These are phyloP conservation scores for Pontederia crassipes DNA, from an alignment of 176 grass and related monocot genomes.

Conservation along the genomic window DNA sequence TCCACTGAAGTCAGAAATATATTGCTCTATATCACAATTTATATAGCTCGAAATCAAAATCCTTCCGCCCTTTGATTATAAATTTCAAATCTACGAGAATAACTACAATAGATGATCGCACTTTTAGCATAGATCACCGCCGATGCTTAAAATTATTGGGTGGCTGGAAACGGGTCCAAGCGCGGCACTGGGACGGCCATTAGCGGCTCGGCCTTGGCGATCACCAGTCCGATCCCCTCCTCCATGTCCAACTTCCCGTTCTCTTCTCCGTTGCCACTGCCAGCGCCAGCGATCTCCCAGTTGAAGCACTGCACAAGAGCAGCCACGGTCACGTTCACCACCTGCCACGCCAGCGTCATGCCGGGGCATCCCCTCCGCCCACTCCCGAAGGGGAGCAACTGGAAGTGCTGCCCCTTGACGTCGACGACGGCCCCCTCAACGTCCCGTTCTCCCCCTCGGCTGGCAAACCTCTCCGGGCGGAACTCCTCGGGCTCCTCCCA, in stretches of 20 bases:
- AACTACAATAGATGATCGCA: no score
- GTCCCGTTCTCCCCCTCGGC: constrained; percentile 2
- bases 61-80: no score
- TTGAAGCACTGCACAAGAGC: constrained; percentile 64
- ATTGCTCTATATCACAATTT: no score
- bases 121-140: no score
- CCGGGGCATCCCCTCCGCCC: constrained; percentile 53
- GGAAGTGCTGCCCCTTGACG: constrained; percentile 50
- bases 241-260: constrained; percentile 37
- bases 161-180: constrained; percentile 28
- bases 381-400: constrained; percentile 63
- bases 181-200: constrained; percentile 27
- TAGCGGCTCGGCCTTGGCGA: constrained; percentile 37
- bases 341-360: constrained; percentile 36
- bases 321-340: constrained; percentile 33
- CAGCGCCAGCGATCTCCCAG: constrained; percentile 17
- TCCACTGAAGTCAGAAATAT: no score
- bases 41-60: no score
- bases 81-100: no score
- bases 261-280: no score
- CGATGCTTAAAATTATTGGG: no score
- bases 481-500: constrained; percentile 53
- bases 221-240: constrained; percentile 42
- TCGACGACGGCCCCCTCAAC: constrained; percentile 4
- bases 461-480: constrained; percentile 51